phyloP scores from a whole-genome alignment of 1,284 basidiomycete species.

The Takashimella koratensis region DNA sequence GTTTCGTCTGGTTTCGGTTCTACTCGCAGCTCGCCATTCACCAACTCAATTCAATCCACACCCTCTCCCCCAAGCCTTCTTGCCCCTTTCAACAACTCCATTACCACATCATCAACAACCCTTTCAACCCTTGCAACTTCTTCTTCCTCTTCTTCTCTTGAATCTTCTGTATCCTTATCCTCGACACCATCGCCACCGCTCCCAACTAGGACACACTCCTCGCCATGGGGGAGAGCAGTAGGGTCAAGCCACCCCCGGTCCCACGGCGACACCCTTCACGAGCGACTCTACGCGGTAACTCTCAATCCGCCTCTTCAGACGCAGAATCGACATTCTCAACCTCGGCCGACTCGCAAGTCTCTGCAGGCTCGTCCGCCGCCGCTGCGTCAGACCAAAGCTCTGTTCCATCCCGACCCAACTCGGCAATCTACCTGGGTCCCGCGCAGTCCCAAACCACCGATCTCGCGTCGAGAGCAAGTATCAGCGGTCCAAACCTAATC shows the following conservation, averaged over 20 bases:
- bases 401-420: background rate
- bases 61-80: too few relatives aligned
- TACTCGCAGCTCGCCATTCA: too few relatives aligned
- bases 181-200: background rate
- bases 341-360: background rate
- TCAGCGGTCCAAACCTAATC: background rate
- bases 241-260: constrained; percentile 9
- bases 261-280: constrained; percentile 14
- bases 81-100: too few relatives aligned
- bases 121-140: background rate
- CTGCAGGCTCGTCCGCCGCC: background rate
- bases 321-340: background rate
- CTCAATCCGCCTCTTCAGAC: background rate
- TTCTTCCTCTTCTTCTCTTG: background rate
- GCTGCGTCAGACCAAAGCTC: background rate
- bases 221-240: background rate
- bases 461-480: too few relatives aligned
- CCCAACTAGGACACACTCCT: background rate
- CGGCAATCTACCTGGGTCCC: background rate
- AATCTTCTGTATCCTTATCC: background rate
- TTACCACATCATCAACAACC: background rate
- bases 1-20: too few relatives aligned
- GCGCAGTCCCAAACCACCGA: background rate
- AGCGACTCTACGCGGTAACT: constrained; percentile 1
- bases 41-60: too few relatives aligned